Evolutionary conservation across 176 grass and related monocot genomes (phyloP).

Genomic region (Themeda triandra): DNA sequence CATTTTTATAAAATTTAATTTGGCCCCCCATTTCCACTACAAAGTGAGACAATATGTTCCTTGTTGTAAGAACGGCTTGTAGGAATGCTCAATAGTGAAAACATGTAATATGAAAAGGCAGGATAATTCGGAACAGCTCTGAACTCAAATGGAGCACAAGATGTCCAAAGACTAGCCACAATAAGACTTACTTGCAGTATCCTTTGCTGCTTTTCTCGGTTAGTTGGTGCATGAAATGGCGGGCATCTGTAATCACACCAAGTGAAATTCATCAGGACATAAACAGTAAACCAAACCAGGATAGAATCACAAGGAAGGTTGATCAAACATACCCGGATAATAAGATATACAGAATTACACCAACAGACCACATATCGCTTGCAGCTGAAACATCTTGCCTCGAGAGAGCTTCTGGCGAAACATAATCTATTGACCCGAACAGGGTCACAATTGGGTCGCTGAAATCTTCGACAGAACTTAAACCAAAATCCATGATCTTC

Average conservation of each 20-base stretch:
- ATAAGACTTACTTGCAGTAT: constrained; percentile 55
- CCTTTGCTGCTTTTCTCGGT: constrained; percentile 63
- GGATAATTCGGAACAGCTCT: not conserved
- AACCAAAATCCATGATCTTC: constrained; percentile 79
- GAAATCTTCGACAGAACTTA: constrained; percentile 67
- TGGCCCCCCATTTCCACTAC: not conserved
- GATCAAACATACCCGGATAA: constrained; percentile 61
- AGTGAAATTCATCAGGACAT: not conserved
- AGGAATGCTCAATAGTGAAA: not conserved
- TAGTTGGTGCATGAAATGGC: constrained; percentile 62
- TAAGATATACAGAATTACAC: constrained; percentile 71
- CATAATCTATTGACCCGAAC: constrained; percentile 76
- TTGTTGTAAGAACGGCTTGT: not conserved
- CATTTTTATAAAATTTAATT: not conserved
- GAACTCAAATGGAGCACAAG: not conserved
- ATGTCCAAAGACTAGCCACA: not conserved
- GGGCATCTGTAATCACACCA: constrained; percentile 47
- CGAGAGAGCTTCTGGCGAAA: constrained; percentile 62
- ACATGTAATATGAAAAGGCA: not conserved
- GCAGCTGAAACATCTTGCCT: constrained; percentile 55
- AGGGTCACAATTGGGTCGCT: constrained; percentile 55
- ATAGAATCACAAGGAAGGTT: constrained; percentile 4
- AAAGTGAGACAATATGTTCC: not conserved
- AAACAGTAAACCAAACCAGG: constrained; percentile 6
- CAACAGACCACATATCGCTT: constrained; percentile 81